Base-by-base conservation (phyloP, 495 filamentous ascomycete species). In the Glutinoglossum americanum region DNA sequence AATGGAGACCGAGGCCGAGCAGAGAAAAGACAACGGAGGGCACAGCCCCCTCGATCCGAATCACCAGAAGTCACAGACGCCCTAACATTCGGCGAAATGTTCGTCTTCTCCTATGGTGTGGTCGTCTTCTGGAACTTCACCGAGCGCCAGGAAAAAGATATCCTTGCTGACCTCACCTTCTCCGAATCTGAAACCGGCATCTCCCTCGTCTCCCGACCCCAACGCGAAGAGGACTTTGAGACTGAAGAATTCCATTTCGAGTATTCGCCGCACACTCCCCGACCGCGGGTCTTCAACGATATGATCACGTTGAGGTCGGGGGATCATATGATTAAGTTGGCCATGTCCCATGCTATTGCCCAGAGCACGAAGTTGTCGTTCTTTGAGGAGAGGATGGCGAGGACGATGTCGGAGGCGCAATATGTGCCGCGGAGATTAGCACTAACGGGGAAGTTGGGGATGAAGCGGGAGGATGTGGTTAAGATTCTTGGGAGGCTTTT, bases 61-160 rank as follows among this genome's bases (percentile, higher is more conserved):
- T 45, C 59, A 5, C 59, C 68, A 63, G 72, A 73, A 2, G 74
- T 77, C 28, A 76, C 10, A 77, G 78, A 89, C 62, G 77, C 76
- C 0, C 76, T 82, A 56, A 71, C 75, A 30, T 90, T 95, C 62
- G 93, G 84, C 26, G 92, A 99, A 69, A 89, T 99, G 85, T 97
- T 95, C 66, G 84, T 97, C 57, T 97, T 95, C 69, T 89, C 83
- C 25, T 99, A 99, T 67, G 92, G 92, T 10, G 93, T 99, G 0
- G 90, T 89, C 0, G 92, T 99, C 17, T 96, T 97, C 66, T 99
- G 92, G 92, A 97, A 97, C 66, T 92, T 97, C 64, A 88, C 89
- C 17, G 88, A 94, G 65, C 76, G 78, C 51, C 92, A 97, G 68
- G 92, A 99, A 66, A 97, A 94, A 67, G 90, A 96, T 65, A 83